phyloP scores from a whole-genome alignment of 495 filamentous ascomycete species.

The Neurospora africana region DNA sequence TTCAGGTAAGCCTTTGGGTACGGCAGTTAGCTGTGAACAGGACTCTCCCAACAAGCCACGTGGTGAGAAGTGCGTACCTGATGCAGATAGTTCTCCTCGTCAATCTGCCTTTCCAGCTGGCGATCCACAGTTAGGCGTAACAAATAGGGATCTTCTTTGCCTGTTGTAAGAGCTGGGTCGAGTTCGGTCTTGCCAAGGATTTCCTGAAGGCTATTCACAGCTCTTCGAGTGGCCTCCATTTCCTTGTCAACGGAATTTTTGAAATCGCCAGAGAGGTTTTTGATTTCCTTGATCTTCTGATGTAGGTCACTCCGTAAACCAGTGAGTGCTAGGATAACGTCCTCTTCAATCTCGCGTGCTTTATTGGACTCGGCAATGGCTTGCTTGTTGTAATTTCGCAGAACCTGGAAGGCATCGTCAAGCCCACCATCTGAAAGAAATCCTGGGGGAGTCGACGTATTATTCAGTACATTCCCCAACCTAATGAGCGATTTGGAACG shows the following conservation, averaged over 20 bases:
- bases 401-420: slow-evolving; percentile 70
- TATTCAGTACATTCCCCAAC: slow-evolving; percentile 73
- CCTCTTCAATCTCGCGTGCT: slow-evolving; percentile 77
- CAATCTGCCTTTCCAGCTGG: slow-evolving; percentile 82
- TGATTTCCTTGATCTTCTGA: slow-evolving; percentile 97
- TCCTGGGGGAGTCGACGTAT: slow-evolving; percentile 54
- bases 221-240: slow-evolving; percentile 57
- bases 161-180: slow-evolving; percentile 61
- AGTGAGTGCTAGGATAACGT: slow-evolving; percentile 78
- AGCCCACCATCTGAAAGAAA: slow-evolving; percentile 75
- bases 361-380: slow-evolving; percentile 77
- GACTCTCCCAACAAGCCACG: neutral
- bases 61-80: slow-evolving; percentile 46
- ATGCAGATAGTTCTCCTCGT: slow-evolving; percentile 95
- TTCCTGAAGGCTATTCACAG: slow-evolving; percentile 70
- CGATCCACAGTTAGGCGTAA: slow-evolving; percentile 73
- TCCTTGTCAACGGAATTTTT: slow-evolving; percentile 81
- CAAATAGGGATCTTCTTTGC: slow-evolving; percentile 86
- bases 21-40: neutral
- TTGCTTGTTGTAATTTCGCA: slow-evolving; percentile 73
- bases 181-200: slow-evolving; percentile 64
- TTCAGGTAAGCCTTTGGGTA: slow-evolving; percentile 74
- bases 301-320: slow-evolving; percentile 78
- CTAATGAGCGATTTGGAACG: slow-evolving; percentile 74
- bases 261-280: slow-evolving; percentile 81